Conservation (phyloP, 2,329 filamentous ascomycete species). For the Cercospora sp. region DNA sequence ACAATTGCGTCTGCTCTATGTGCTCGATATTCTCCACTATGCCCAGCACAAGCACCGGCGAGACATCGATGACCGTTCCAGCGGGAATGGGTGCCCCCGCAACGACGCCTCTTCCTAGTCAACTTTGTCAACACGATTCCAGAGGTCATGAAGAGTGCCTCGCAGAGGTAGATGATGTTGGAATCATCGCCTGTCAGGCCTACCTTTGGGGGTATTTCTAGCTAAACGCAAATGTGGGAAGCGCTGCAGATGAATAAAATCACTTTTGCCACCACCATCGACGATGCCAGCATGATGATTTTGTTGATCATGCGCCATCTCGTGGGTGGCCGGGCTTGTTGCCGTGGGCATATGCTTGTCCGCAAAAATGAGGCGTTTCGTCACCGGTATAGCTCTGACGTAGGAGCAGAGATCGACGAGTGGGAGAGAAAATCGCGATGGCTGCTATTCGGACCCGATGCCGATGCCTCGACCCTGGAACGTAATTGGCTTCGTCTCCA, state of each 20-base stretch:
- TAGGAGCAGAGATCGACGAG: conserved; percentile 6
- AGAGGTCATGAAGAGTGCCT: background rate
- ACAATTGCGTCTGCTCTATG: conserved; percentile 53
- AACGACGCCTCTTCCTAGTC: conserved; percentile 57
- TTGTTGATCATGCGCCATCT: conserved; percentile 11
- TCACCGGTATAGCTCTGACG: conserved; percentile 9
- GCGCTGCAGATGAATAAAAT: conserved; percentile 41
- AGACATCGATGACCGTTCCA: conserved; percentile 54
- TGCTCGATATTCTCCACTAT: conserved; percentile 51
- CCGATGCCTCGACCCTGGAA: background rate
- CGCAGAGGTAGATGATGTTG: background rate
- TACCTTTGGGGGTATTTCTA: conserved; percentile 56
- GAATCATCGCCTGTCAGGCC: background rate
- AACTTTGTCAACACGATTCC: background rate
- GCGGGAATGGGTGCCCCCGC: conserved; percentile 50
- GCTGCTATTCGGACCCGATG: background rate
- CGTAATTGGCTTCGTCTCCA: background rate
- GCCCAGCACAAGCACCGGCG: conserved; percentile 54
- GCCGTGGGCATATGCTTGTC: conserved; percentile 7
- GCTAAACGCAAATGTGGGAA: conserved; percentile 47
- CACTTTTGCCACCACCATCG: conserved; percentile 4
- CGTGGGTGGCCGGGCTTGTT: background rate
- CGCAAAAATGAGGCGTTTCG: background rate
- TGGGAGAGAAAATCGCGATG: conserved; percentile 3
- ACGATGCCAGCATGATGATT: background rate